These are phyloP conservation scores for Ananas comosus DNA, from an alignment of 176 grass and related monocot species.

Conservation along the genomic window DNA sequence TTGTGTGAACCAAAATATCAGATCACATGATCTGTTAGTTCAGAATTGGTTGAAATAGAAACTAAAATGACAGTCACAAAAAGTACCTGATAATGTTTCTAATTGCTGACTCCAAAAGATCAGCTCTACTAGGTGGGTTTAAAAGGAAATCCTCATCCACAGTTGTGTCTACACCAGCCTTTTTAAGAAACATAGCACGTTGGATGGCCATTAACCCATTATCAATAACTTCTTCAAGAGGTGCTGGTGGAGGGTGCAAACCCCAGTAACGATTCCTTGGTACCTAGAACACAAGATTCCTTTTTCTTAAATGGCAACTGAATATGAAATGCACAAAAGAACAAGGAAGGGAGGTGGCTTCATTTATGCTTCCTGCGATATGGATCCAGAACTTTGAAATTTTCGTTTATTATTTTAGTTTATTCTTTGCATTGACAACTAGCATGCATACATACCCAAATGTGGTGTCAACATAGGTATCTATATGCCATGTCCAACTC, in stretches of 20 bases:
- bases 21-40: neutral
- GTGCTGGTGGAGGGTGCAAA: constrained; percentile 82
- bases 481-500: too few species aligned
- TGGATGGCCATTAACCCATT: constrained; percentile 74
- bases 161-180: constrained; percentile 79
- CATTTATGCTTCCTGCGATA: neutral
- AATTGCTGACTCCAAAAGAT: constrained; percentile 71
- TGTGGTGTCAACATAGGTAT: too few species aligned
- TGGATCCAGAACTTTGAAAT: too few species aligned
- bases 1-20: neutral
- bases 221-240: constrained; percentile 97
- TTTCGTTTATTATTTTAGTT: too few species aligned
- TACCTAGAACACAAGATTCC: constrained; percentile 39
- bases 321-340: neutral
- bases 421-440: too few species aligned
- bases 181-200: constrained; percentile 73
- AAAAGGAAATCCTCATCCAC: constrained; percentile 81
- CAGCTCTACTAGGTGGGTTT: constrained; percentile 73
- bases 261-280: constrained; percentile 94
- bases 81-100: constrained; percentile 90
- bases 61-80: constrained; percentile 11
- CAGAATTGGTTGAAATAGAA: neutral
- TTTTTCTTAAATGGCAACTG: neutral
- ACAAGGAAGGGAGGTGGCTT: neutral
- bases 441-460: too few species aligned